These are phyloP conservation scores for Odontarrhena argentea DNA, from an alignment of 345 rosid species.

Conservation along the genomic window DNA sequence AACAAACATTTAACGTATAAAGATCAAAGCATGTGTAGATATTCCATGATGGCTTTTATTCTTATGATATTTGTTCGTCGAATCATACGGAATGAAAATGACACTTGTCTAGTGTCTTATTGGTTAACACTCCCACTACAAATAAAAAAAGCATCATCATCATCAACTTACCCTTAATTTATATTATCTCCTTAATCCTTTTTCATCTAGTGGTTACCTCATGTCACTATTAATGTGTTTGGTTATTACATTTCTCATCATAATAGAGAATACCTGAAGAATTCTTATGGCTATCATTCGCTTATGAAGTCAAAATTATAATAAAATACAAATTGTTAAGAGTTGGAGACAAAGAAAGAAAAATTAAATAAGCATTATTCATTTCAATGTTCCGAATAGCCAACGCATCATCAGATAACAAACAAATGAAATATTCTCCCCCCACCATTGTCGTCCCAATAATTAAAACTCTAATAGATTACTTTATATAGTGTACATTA, in stretches of 20 bases:
- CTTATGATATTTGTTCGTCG: conserved; percentile 5
- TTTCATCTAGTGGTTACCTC: conserved; percentile 37
- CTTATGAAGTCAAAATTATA: conserved; percentile 2
- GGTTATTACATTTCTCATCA: neutral
- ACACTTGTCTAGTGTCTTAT: conserved; percentile 23
- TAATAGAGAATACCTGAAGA: neutral
- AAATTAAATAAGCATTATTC: conserved; percentile 16
- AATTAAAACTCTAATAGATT: conserved; percentile 18
- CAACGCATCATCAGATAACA: conserved; percentile 30
- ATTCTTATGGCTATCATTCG: conserved; percentile 30
- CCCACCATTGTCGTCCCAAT: neutral
- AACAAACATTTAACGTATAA: too few species aligned
- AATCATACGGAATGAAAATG: conserved; percentile 27
- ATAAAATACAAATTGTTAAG: neutral
- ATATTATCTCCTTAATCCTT: conserved; percentile 11
- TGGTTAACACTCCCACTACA: conserved; percentile 12
- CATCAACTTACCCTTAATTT: conserved; percentile 24
- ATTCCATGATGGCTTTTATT: conserved; percentile 18
- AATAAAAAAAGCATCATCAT: neutral
- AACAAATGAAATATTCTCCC: conserved; percentile 39
- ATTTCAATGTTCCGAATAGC: conserved; percentile 29
- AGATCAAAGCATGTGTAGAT: neutral
- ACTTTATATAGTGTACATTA: conserved; percentile 33
- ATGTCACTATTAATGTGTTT: conserved; percentile 13
- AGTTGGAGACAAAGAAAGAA: neutral